Evolutionary conservation across 371 early-diverging fungal genomes (phyloP).

Genomic region (Saksenaea vasiformis): DNA sequence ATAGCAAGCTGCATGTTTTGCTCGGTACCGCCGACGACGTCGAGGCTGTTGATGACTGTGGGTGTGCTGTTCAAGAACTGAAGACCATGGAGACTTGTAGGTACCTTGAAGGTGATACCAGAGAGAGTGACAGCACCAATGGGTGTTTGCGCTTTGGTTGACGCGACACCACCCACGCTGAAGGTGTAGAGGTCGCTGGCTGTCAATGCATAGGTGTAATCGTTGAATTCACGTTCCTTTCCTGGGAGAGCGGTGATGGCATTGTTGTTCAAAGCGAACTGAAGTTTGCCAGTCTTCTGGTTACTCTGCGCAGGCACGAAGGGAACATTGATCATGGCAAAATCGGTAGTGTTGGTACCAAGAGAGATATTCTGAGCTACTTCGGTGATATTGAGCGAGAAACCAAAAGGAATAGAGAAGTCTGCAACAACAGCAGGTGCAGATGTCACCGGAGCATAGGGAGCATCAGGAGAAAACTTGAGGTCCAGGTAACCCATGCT

Average conservation of each 20-base stretch:
- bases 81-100: conserved; percentile 56
- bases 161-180: conserved; percentile 50
- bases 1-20: conserved; percentile 54
- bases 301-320: conserved; percentile 45
- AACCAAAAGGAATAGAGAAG: conserved; percentile 55
- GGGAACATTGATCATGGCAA: conserved; percentile 45
- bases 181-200: conserved; percentile 44
- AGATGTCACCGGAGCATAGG: conserved; percentile 46
- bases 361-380: conserved; percentile 48
- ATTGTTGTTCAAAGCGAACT: conserved; percentile 39
- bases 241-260: conserved; percentile 34
- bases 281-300: conserved; percentile 43
- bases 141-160: conserved; percentile 57
- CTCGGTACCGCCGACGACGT: conserved; percentile 58
- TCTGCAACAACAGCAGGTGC: conserved; percentile 52
- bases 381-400: conserved; percentile 48
- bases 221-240: conserved; percentile 43
- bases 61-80: conserved; percentile 63
- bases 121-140: conserved; percentile 59
- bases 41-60: conserved; percentile 57
- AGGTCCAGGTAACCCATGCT: conserved; percentile 56
- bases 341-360: conserved; percentile 35
- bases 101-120: conserved; percentile 60
- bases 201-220: conserved; percentile 54
- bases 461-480: conserved; percentile 36